Evolutionary conservation across 2,329 filamentous ascomycete species (phyloP).

Genomic region (Metarhizium rileyi): DNA sequence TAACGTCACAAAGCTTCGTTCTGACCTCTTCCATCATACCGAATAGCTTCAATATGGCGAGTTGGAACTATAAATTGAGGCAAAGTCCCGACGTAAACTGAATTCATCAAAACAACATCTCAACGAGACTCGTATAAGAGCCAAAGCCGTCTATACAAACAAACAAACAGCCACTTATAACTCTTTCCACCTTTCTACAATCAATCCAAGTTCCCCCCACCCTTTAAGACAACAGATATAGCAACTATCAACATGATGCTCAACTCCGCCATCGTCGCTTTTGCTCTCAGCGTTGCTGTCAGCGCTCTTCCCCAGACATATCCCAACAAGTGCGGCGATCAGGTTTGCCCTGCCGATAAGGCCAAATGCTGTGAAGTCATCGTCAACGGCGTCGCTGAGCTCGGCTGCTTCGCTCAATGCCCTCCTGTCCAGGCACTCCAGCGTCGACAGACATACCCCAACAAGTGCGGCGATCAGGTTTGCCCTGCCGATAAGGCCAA

Average conservation of each 20-base stretch:
- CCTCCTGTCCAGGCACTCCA: constrained; percentile 2
- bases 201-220: neutral
- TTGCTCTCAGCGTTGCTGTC: constrained; percentile 6
- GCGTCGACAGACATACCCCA: constrained; percentile 2
- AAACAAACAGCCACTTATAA: neutral
- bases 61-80: constrained; percentile 3
- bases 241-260: constrained; percentile 4
- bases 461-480: constrained; percentile 1
- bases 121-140: no score
- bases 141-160: neutral
- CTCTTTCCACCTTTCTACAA: neutral
- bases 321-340: constrained; percentile 4
- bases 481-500: neutral
- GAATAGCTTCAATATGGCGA: neutral
- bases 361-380: neutral
- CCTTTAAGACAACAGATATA: neutral
- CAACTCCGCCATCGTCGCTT: constrained; percentile 5
- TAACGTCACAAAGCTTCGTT: neutral
- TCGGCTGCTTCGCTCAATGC: constrained; percentile 4
- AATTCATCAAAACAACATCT: neutral
- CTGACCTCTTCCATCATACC: no score
- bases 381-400: neutral
- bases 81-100: neutral
- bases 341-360: neutral
- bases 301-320: constrained; percentile 5